Evolutionary conservation across 352 stramenopile species (phyloP), one percentile per base, ranked within the genome.

Genomic region (Peronospora farinosa): DNA sequence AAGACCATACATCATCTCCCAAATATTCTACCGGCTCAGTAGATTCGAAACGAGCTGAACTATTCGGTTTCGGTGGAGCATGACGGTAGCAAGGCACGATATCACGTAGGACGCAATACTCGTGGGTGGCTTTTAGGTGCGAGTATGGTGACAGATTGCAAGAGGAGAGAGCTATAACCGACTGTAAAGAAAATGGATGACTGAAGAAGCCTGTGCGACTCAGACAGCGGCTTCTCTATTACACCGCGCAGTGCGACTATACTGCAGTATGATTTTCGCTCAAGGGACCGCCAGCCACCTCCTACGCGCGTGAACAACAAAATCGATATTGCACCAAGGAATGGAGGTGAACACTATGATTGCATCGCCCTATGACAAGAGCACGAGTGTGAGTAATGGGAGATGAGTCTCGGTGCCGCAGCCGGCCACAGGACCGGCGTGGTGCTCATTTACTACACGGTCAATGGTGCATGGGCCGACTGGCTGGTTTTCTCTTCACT

Each of bases 401-500:
- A 74, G 23, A 63, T 84, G 19, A 62, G 54, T 25, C 17, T 85
- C 21, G 69, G 63, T 25, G 69, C 73, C 3, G 63, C 47, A 9
- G 17, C 84, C 17, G 78, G 71, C 8, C 61, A 84, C 33, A 65
- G 63, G 12, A 38, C 75, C 8, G 74, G 71, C 30, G 35, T 72
- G 8, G 48, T 81, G 43, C 57, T 86, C 28, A 65, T 67, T 30
- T 57, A 69, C 16, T 63, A 73, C 28, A 40, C 73, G 11, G 58
- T 85, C 2, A 52, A 41, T 30, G 42, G 40, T 3, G 60, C 63
- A 17, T 59, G 44, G 47, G 71, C 66, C 13, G 51, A 70, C 28
- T 84, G 75, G 74, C 78, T 4, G 78, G 78, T 8, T 47, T 80
- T 12, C 53, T 88, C 8, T 88, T 88, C 39, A 74, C 86, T 33